Conservation (phyloP, 2,329 filamentous ascomycete species). For the Cladosporium sp. region DNA sequence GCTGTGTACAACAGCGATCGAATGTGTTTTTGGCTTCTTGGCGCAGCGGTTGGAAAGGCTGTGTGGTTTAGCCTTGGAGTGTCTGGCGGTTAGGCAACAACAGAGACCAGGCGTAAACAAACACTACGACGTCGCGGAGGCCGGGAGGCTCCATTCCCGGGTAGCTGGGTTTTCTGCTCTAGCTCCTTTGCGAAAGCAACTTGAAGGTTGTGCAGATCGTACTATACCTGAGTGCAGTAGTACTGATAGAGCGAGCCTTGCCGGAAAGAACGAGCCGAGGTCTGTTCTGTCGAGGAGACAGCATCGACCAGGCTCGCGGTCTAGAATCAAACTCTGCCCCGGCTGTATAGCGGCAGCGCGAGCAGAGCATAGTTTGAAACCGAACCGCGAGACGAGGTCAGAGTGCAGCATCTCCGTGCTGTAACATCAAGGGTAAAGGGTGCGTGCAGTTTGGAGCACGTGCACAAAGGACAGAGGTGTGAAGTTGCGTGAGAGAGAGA, state of each 20-base stretch:
- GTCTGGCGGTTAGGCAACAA: not conserved
- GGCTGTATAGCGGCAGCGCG: too few species aligned
- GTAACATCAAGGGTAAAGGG: not conserved
- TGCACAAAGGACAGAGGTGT: too few species aligned
- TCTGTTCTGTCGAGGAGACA: too few species aligned
- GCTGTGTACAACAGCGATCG: not conserved
- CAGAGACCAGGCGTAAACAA: not conserved
- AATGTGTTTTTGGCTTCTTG: not conserved
- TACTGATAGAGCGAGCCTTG: not conserved
- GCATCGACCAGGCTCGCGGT: too few species aligned
- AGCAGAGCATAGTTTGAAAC: too few species aligned
- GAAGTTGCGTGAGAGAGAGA: not conserved
- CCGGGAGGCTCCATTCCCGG: not conserved
- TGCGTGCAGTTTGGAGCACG: not conserved
- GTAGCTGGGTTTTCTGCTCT: not conserved
- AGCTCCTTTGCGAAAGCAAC: not conserved
- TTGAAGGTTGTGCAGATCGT: not conserved
- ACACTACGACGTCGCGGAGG: not conserved
- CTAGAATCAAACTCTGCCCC: too few species aligned
- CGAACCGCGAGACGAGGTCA: too few species aligned
- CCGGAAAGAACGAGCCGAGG: not conserved
- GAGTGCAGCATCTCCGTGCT: not conserved
- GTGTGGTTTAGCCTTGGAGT: not conserved
- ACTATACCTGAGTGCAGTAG: not conserved
- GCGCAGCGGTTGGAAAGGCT: not conserved